Base-by-base conservation (phyloP, 1,284 basidiomycete genomes). In the Leccinum subfulvum region DNA sequence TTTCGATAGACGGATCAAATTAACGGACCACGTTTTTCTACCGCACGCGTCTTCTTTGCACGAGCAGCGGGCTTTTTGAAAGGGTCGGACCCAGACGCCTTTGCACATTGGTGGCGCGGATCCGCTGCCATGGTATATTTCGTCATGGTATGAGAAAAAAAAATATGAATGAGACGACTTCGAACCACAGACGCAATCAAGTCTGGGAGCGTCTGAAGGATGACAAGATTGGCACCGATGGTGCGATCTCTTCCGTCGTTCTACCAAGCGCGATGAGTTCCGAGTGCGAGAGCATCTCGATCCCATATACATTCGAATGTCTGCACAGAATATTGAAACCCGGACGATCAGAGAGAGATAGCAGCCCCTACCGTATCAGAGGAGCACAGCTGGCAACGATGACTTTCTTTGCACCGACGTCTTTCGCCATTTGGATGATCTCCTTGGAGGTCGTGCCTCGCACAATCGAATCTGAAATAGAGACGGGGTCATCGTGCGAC, bases 341-440 rank as follows among this genome's bases (percentile, higher is more conserved):
- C 10, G 56, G 30, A 44, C 56, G 47, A 26, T 64, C 6, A 11
- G n/a, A 37, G 8, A 44, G 13, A 33, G 55, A 53, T 10, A 7
- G 1, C 10, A 21, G 54, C 9, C 65, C 77, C 44, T 66, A 91
- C 84, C 94, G 84, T 72, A 99, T 98, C 2, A 97, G 94, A 13
- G 97, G 97, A 14, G 97, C 95, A 72, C 97, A 99, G 60, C 94
- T 97, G 1, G 97, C 97, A 68, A 99, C 90, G 68, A 98, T 92
- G 70, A 99, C 95, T 70, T 92, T 94, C 78, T 92, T 95, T n/a
- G 97, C 97, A 16, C 97, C 97, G 8, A 98, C 97, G 72, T 99
- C 97, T 28, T 96, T 95, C 39, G 97, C 97, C 97, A 99, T 99
- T 77, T 98, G 96, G 54, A 99, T 88, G 68, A 99, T 99, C 78